Conservation (phyloP, 2,329 filamentous ascomycete species). For the Epichloe bromicola region DNA sequence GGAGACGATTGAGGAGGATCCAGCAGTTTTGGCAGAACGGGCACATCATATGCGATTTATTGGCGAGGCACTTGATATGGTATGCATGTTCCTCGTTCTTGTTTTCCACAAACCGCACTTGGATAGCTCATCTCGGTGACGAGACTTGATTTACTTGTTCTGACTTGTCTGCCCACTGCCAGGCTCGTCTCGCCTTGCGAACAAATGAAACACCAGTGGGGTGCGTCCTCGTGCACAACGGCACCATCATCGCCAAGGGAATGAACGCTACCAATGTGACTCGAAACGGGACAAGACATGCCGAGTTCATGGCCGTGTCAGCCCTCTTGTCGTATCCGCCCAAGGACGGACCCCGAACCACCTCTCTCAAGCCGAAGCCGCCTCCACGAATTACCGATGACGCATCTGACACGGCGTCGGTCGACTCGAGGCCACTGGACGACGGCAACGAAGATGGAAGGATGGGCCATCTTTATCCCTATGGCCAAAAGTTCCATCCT, state of each 20-base stretch:
- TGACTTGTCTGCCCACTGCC: neutral
- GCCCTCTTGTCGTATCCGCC: slow-evolving; percentile 35
- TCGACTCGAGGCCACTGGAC: slow-evolving; percentile 17
- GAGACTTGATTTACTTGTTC: too few relatives aligned
- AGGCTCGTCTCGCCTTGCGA: slow-evolving; percentile 75
- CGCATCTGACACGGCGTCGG: slow-evolving; percentile 13
- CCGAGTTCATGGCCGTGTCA: slow-evolving; percentile 79
- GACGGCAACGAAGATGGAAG: slow-evolving; percentile 39
- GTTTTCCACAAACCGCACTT: neutral
- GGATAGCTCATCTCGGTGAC: too few relatives aligned
- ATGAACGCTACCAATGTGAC: slow-evolving; percentile 97
- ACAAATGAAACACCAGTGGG: slow-evolving; percentile 93
- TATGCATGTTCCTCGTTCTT: slow-evolving; percentile 29
- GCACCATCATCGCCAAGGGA: slow-evolving; percentile 68
- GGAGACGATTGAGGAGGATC: slow-evolving; percentile 10
- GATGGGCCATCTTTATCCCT: slow-evolving; percentile 45
- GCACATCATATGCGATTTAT: slow-evolving; percentile 48
- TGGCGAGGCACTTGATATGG: slow-evolving; percentile 77
- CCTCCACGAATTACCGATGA: slow-evolving; percentile 9
- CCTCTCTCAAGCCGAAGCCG: slow-evolving; percentile 22
- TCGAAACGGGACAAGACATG: slow-evolving; percentile 83
- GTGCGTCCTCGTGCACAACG: slow-evolving; percentile 78
- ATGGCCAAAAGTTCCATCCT: slow-evolving; percentile 45
- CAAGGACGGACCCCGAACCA: slow-evolving; percentile 17
- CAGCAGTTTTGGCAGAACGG: slow-evolving; percentile 18